These are phyloP conservation scores for Coemansia sp. DNA, from an alignment of 192 early-diverging fungal genomes.

Conservation along the genomic window DNA sequence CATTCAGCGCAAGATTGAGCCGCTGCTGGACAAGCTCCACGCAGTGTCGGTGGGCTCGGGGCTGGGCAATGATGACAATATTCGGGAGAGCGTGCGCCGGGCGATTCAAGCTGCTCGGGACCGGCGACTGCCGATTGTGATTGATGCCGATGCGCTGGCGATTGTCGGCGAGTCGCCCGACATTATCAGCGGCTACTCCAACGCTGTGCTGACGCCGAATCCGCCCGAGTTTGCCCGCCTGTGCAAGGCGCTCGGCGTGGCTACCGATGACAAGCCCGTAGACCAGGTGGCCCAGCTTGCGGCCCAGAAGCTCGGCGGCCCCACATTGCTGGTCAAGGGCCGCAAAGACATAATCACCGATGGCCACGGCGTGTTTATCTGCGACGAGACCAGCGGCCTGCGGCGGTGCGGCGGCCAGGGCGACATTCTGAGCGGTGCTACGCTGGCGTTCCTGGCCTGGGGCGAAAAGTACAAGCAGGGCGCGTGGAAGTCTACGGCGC, in stretches of 20 bases:
- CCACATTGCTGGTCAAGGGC: constrained; percentile 81
- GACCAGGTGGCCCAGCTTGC: constrained; percentile 48
- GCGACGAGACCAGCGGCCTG: constrained; percentile 64
- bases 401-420: constrained; percentile 95
- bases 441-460: constrained; percentile 89
- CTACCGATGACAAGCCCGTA: constrained; percentile 28
- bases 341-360: constrained; percentile 69
- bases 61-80: constrained; percentile 68
- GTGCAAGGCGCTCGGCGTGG: constrained; percentile 54
- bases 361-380: constrained; percentile 59
- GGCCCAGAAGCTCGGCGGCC: constrained; percentile 68
- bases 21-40: constrained; percentile 67
- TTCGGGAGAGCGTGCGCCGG: constrained; percentile 60
- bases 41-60: constrained; percentile 91
- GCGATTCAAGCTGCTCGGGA: constrained; percentile 68
- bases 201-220: constrained; percentile 85
- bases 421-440: constrained; percentile 80
- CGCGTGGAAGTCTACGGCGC: constrained; percentile 41
- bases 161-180: constrained; percentile 69
- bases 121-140: constrained; percentile 64
- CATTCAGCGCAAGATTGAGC: constrained; percentile 47
- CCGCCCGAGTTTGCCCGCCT: constrained; percentile 77
- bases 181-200: constrained; percentile 64
- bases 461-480: constrained; percentile 58
- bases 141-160: constrained; percentile 93